Percentiles rank a stretch among this genome's conserved stretches.
Conservation (phyloP, 108 stramenopile genomes). For the Poteriospumella lacustris region DNA sequence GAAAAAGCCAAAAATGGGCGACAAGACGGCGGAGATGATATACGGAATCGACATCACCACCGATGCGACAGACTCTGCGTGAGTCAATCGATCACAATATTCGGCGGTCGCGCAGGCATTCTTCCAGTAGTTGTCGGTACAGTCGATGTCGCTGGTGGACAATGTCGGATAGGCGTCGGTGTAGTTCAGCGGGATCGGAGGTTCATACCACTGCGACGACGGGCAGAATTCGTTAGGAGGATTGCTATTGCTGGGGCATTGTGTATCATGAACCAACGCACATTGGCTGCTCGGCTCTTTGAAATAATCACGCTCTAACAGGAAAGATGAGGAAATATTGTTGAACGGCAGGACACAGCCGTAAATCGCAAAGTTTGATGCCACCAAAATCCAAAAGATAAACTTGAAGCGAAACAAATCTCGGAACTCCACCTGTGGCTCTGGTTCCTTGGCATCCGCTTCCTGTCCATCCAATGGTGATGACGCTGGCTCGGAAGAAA, state of each 20-base stretch:
- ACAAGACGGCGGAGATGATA: conserved; percentile 49
- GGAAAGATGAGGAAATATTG: conserved; percentile 58
- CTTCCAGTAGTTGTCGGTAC: conserved; percentile 52
- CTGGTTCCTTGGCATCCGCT: not conserved
- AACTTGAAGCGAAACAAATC: conserved; percentile 43
- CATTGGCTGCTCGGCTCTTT: conserved; percentile 33
- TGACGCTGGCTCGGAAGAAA: too few relatives aligned
- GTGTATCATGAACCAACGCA: conserved; percentile 31
- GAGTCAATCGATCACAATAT: not conserved
- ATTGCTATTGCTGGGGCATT: conserved; percentile 31
- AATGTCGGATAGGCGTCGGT: conserved; percentile 3
- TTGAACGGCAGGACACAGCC: conserved; percentile 65
- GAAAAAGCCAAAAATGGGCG: conserved; percentile 54
- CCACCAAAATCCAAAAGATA: conserved; percentile 56
- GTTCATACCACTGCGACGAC: not conserved
- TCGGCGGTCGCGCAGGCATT: conserved; percentile 40
- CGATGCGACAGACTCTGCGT: conserved; percentile 30
- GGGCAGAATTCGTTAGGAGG: not conserved
- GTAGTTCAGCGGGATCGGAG: not conserved
- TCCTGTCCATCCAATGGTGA: too few relatives aligned
- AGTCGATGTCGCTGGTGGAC: conserved; percentile 44
- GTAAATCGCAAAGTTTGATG: conserved; percentile 60
- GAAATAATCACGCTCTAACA: conserved; percentile 59
- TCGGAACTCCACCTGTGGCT: conserved; percentile 14
- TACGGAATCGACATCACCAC: conserved; percentile 59